phyloP scores from a whole-genome alignment of 805 yeast genomes.

The Zygoascus tannicola region DNA sequence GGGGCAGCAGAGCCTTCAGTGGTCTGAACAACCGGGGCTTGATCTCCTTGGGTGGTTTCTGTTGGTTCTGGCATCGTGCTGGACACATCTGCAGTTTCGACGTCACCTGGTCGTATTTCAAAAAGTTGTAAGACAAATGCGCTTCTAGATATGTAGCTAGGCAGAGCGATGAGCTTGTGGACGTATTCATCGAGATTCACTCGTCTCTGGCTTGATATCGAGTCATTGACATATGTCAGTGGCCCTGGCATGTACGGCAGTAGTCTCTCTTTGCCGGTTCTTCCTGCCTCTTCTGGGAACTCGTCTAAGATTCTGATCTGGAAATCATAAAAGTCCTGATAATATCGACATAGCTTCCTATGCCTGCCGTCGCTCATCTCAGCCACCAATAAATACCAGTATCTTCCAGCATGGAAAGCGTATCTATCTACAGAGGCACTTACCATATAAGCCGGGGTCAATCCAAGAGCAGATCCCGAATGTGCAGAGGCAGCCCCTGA shows the following conservation, averaged over 20 bases:
- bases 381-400: conserved; percentile 74
- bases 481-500: neutral
- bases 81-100: conserved; percentile 33
- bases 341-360: conserved; percentile 73
- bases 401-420: conserved; percentile 73
- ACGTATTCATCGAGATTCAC: conserved; percentile 50
- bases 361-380: conserved; percentile 56
- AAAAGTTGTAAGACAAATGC: conserved; percentile 63
- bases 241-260: conserved; percentile 97
- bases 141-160: conserved; percentile 64
- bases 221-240: conserved; percentile 78
- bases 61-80: conserved; percentile 29
- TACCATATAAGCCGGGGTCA: neutral
- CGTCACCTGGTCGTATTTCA: conserved; percentile 55
- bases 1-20: neutral
- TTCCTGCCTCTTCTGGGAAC: conserved; percentile 90
- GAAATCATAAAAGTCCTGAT: conserved; percentile 92
- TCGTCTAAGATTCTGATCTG: conserved; percentile 74
- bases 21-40: neutral
- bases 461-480: neutral
- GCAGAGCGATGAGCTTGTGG: conserved; percentile 55
- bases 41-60: neutral
- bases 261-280: conserved; percentile 65
- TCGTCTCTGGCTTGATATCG: conserved; percentile 46
- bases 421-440: conserved; percentile 70